Evolutionary conservation across 2,329 filamentous ascomycete genomes (phyloP).

Genomic region (Fusarium transvaalense): DNA sequence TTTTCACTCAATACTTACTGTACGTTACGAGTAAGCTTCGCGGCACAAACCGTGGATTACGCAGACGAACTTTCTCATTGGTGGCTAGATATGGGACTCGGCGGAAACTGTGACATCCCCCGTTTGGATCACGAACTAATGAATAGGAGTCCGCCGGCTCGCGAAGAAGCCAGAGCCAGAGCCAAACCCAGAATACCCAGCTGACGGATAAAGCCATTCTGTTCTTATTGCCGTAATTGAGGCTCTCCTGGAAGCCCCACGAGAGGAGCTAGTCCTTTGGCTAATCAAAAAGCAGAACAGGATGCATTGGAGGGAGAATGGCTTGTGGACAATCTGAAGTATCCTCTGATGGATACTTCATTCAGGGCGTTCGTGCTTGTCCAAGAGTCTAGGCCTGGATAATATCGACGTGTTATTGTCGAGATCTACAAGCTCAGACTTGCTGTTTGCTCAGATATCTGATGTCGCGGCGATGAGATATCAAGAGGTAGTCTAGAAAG

Average conservation of each 20-base stretch:
- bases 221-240: constrained; percentile 39
- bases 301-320: constrained; percentile 15
- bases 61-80: constrained; percentile 29
- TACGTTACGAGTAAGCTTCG: constrained; percentile 33
- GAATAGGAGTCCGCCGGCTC: constrained; percentile 8
- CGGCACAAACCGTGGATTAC: constrained; percentile 34
- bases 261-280: constrained; percentile 21
- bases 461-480: constrained; percentile 8
- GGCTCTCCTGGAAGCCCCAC: constrained; percentile 25
- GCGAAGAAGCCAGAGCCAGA: constrained; percentile 11
- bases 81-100: constrained; percentile 22
- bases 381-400: not conserved
- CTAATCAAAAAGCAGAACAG: constrained; percentile 25
- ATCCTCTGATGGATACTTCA: constrained; percentile 11
- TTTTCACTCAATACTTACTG: constrained; percentile 31
- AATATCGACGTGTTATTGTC: not conserved
- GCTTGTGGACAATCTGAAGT: constrained; percentile 1
- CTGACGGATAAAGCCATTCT: constrained; percentile 24
- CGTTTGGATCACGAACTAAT: constrained; percentile 39
- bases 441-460: not conserved
- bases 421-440: not conserved
- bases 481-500: constrained; percentile 8
- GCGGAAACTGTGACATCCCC: constrained; percentile 28
- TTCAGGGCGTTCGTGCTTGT: constrained; percentile 2
- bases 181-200: constrained; percentile 10